Conservation (phyloP, 2,329 filamentous ascomycete species). For the Colletotrichum viniferum region DNA sequence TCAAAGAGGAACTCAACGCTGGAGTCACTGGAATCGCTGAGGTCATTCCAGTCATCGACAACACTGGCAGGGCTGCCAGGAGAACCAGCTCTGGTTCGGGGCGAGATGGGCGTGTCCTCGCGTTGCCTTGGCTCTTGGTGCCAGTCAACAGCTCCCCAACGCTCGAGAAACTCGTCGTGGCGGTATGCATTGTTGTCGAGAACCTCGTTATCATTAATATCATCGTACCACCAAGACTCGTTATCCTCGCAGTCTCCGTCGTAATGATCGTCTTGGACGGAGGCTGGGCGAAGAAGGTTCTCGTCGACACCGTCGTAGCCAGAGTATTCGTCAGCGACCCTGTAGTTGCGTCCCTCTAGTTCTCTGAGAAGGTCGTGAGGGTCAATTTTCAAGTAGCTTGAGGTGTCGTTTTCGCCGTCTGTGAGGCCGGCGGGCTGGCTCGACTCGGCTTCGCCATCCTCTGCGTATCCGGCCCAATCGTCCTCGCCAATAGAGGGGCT, state of each 20-base stretch:
- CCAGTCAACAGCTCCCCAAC: not conserved
- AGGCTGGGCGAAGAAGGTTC: not conserved
- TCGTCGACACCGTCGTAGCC: not conserved
- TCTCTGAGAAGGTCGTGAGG: not conserved
- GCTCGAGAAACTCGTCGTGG: not conserved
- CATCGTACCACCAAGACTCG: not conserved
- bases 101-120: not conserved
- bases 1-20: conserved; percentile 3
- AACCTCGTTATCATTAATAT: not conserved
- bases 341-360: not conserved
- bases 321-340: not conserved
- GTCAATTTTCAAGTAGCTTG: not conserved
- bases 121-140: not conserved
- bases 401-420: not conserved
- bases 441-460: not conserved
- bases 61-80: not conserved
- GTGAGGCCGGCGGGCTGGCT: not conserved
- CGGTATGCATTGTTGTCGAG: not conserved
- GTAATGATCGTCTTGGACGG: not conserved
- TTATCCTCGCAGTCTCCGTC: not conserved
- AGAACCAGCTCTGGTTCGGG: not conserved
- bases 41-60: not conserved
- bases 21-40: not conserved
- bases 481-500: not conserved
- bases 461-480: not conserved